Evolutionary conservation across 805 yeast genomes (phyloP).

Genomic region (Suhomyces pyralidae): DNA sequence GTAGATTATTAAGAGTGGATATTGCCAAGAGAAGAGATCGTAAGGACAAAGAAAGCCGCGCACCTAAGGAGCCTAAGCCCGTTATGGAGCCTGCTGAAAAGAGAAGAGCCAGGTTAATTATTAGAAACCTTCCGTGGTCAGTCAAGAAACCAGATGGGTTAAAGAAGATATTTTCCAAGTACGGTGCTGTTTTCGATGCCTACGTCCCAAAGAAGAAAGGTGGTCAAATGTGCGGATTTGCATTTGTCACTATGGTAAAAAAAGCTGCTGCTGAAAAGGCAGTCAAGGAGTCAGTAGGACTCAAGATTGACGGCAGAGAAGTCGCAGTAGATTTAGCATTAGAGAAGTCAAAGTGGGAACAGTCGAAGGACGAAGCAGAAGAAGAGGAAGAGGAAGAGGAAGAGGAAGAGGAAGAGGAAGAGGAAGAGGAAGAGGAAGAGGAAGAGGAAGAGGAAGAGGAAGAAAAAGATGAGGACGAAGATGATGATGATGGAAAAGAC

Average conservation of each 20-base stretch:
- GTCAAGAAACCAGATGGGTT: constrained; percentile 73
- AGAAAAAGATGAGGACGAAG: constrained; percentile 39
- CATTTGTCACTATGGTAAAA: constrained; percentile 86
- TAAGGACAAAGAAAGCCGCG: constrained; percentile 21
- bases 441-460: constrained; percentile 38
- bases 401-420: constrained; percentile 32
- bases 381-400: constrained; percentile 40
- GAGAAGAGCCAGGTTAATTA: constrained; percentile 80
- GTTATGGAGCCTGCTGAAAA: constrained; percentile 51
- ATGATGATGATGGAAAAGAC: constrained; percentile 37
- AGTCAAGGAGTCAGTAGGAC: constrained; percentile 66
- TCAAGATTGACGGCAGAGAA: constrained; percentile 82
- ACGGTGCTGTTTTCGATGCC: constrained; percentile 85
- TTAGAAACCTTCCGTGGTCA: constrained; percentile 96
- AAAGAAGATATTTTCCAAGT: constrained; percentile 66
- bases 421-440: constrained; percentile 38
- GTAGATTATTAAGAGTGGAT: constrained; percentile 69
- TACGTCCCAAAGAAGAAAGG: constrained; percentile 84
- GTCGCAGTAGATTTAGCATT: constrained; percentile 95
- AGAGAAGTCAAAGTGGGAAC: constrained; percentile 82
- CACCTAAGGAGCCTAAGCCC: constrained; percentile 6
- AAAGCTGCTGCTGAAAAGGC: constrained; percentile 76
- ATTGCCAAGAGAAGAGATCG: constrained; percentile 92
- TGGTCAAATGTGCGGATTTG: constrained; percentile 93
- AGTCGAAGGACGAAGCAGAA: constrained; percentile 38